Evolutionary conservation across 2,329 filamentous ascomycete genomes (phyloP).

Genomic region (Hypoxylon sp.): DNA sequence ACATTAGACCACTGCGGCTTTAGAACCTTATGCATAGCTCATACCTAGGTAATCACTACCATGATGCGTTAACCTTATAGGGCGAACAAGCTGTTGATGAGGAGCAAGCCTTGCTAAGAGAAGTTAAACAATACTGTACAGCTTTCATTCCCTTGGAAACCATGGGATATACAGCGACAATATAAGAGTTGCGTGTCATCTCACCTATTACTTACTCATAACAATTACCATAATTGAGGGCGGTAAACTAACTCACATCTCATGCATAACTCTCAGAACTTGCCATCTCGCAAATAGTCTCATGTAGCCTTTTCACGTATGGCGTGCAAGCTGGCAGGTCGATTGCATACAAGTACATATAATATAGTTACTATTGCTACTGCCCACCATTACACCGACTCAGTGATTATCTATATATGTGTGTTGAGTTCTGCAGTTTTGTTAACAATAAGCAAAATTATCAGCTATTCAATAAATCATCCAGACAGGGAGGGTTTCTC

Average conservation of each 20-base stretch:
- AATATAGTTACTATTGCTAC: not conserved
- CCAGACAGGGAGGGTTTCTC: not conserved
- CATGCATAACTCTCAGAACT: constrained; percentile 2
- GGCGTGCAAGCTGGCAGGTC: constrained; percentile 11
- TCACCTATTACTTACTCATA: too few species aligned
- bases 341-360: not conserved
- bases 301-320: not conserved
- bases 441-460: not conserved
- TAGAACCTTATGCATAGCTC: not conserved
- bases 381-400: not conserved
- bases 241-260: too few species aligned
- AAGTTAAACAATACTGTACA: too few species aligned
- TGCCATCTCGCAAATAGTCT: constrained; percentile 1
- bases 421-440: constrained; percentile 15
- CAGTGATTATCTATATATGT: not conserved
- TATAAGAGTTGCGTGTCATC: too few species aligned
- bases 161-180: too few species aligned
- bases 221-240: too few species aligned
- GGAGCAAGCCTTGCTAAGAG: too few species aligned
- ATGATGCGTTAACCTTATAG: too few species aligned
- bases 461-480: constrained; percentile 12
- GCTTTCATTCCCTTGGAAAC: too few species aligned
- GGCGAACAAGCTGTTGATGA: too few species aligned
- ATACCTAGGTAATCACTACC: too few species aligned
- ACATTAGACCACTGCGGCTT: constrained; percentile 12